A percentile compares a stretch with the other conserved stretches of the same genome.
Evolutionary conservation across 2,329 filamentous ascomycete species (phyloP).

Genomic region (Penicillium fuscoglaucum): DNA sequence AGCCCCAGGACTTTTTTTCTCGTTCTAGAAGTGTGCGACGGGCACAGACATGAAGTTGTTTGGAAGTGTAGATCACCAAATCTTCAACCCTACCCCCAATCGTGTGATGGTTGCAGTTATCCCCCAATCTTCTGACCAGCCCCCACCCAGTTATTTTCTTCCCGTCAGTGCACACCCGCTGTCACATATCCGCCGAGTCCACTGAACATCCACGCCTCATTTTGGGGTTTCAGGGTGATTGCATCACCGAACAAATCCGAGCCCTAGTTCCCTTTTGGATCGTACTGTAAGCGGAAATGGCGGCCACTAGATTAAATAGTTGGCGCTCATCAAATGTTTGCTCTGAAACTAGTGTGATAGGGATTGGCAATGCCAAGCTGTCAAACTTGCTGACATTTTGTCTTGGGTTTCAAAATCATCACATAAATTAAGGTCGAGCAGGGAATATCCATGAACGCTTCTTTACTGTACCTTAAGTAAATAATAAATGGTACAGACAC

Average conservation of each 20-base stretch:
- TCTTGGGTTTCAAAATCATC: background rate
- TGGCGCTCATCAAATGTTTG: slow-evolving; percentile 7
- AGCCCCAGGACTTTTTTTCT: background rate
- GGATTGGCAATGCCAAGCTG: slow-evolving; percentile 5
- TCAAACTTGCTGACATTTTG: slow-evolving; percentile 6
- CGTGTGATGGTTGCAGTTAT: slow-evolving; percentile 1
- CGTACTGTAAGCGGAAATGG: slow-evolving; percentile 10
- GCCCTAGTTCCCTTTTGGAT: slow-evolving; percentile 8
- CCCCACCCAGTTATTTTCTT: slow-evolving; percentile 5
- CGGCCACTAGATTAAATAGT: slow-evolving; percentile 11
- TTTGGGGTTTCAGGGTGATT: slow-evolving; percentile 26
- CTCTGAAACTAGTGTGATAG: slow-evolving; percentile 7
- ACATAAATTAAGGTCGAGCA: background rate
- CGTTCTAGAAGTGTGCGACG: slow-evolving; percentile 6
- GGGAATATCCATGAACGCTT: slow-evolving; percentile 1
- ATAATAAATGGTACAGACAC: background rate
- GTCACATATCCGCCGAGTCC: slow-evolving; percentile 19
- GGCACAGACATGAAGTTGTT: slow-evolving; percentile 3
- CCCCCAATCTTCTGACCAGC: slow-evolving; percentile 4
- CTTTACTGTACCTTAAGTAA: background rate
- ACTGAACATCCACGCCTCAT: slow-evolving; percentile 13
- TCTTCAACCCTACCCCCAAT: background rate
- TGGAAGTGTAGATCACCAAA: slow-evolving; percentile 8
- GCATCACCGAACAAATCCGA: slow-evolving; percentile 24
- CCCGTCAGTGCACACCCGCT: slow-evolving; percentile 20